These are phyloP conservation scores for Mycena sp. DNA, from an alignment of 1,284 basidiomycete species.

Conservation along the genomic window DNA sequence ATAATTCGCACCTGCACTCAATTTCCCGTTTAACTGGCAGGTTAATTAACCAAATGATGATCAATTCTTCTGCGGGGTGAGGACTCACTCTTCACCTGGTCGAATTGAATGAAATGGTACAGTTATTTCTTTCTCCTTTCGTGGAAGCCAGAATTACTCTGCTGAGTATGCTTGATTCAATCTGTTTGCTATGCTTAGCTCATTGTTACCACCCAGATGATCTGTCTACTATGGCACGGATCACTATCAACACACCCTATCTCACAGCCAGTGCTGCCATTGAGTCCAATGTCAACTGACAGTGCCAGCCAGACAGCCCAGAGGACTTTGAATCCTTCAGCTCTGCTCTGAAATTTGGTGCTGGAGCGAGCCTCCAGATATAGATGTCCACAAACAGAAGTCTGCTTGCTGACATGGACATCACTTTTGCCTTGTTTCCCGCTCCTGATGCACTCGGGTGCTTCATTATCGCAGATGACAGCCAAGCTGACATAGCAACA, in stretches of 20 bases:
- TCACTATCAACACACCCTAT: constrained; percentile 14
- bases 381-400: not conserved
- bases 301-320: constrained; percentile 9
- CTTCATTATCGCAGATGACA: constrained; percentile 4
- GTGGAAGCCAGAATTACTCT: not conserved
- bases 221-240: not conserved
- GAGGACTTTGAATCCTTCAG: constrained; percentile 15
- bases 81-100: too few relatives aligned
- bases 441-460: not conserved
- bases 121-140: constrained; percentile 7
- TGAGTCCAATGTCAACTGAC: constrained; percentile 10
- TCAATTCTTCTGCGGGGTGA: too few relatives aligned
- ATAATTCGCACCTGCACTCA: too few relatives aligned
- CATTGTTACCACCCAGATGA: not conserved
- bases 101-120: not conserved
- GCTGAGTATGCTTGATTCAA: not conserved
- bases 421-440: not conserved
- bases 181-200: not conserved
- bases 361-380: constrained; percentile 5
- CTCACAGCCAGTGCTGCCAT: not conserved
- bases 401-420: not conserved
- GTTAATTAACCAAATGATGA: too few relatives aligned
- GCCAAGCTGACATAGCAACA: not conserved
- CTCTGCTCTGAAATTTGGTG: constrained; percentile 13
- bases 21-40: too few relatives aligned